A percentile compares a stretch with the other conserved stretches of the same genome.
phyloP scores from a whole-genome alignment of 2,329 filamentous ascomycete species.

The Aspergillus arachidicola region DNA sequence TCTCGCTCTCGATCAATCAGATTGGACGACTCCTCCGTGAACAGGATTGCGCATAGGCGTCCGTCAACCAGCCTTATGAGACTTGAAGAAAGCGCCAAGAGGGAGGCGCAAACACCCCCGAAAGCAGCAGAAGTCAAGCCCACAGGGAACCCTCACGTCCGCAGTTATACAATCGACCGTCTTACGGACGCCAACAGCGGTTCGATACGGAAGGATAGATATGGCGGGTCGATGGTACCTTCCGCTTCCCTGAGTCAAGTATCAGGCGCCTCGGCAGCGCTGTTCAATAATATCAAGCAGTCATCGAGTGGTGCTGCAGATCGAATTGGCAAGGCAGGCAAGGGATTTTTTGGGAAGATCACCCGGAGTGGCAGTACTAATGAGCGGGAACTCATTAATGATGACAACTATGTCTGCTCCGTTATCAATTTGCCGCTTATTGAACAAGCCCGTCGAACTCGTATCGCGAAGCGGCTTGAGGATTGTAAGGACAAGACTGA shows the following conservation, averaged over 20 bases:
- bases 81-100: slow-evolving; percentile 37
- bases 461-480: slow-evolving; percentile 87
- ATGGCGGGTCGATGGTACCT: slow-evolving; percentile 43
- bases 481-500: slow-evolving; percentile 93
- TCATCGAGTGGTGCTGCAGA: slow-evolving; percentile 75
- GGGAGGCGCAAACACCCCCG: slow-evolving; percentile 48
- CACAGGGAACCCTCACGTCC: slow-evolving; percentile 64
- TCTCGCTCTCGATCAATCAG: slow-evolving; percentile 49
- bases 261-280: slow-evolving; percentile 60
- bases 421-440: slow-evolving; percentile 84
- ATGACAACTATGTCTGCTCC: slow-evolving; percentile 81
- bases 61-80: slow-evolving; percentile 44
- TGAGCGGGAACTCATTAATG: slow-evolving; percentile 68
- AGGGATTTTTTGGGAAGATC: slow-evolving; percentile 79
- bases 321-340: slow-evolving; percentile 70
- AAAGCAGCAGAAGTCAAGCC: slow-evolving; percentile 69
- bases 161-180: slow-evolving; percentile 76
- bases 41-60: slow-evolving; percentile 35
- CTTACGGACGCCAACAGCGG: slow-evolving; percentile 33
- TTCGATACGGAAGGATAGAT: slow-evolving; percentile 38
- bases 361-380: slow-evolving; percentile 70
- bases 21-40: slow-evolving; percentile 43
- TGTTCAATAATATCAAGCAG: slow-evolving; percentile 74
- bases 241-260: slow-evolving; percentile 51
- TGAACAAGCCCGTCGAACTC: slow-evolving; percentile 85